A percentile compares a stretch with the other conserved stretches of the same genome.
phyloP scores from a whole-genome alignment of 176 grass and related monocot species.

The Bonia amplexicaulis region DNA sequence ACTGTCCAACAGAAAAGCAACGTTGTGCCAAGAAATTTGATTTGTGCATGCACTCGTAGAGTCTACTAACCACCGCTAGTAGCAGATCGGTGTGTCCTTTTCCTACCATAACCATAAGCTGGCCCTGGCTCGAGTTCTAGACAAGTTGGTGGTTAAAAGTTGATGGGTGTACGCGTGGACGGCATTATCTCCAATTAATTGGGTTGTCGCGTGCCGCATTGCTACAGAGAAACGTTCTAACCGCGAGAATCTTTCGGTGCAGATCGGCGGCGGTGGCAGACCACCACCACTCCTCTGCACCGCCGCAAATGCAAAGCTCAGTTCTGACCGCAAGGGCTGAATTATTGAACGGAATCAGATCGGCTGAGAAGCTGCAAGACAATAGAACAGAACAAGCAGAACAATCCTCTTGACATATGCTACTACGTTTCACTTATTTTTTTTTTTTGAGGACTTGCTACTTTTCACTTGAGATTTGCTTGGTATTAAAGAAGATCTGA shows the following conservation, averaged over 20 bases:
- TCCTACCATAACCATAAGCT: background rate
- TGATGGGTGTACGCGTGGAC: background rate
- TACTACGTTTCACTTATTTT: background rate
- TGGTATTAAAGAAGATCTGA: background rate
- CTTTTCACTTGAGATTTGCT: background rate
- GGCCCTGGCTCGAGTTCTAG: background rate
- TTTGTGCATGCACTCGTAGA: background rate
- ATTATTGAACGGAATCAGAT: conserved; percentile 17
- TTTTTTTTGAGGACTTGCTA: background rate
- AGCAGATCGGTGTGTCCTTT: background rate
- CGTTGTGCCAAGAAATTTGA: background rate
- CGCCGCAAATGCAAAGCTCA: background rate
- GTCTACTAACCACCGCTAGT: background rate
- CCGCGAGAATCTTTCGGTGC: conserved; percentile 6
- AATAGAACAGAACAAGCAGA: background rate
- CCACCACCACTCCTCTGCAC: background rate
- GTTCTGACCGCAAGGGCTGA: conserved; percentile 17
- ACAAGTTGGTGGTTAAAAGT: conserved; percentile 19
- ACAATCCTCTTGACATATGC: conserved; percentile 10
- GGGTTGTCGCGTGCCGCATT: background rate
- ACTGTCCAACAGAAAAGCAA: conserved; percentile 3
- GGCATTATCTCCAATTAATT: background rate
- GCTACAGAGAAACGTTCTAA: background rate
- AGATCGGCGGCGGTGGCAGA: background rate
- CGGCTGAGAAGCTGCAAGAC: background rate